Percentiles rank a stretch among this genome's conserved stretches.
Conservation (phyloP, 805 yeast genomes). For the Ogataea paradorogensis region DNA sequence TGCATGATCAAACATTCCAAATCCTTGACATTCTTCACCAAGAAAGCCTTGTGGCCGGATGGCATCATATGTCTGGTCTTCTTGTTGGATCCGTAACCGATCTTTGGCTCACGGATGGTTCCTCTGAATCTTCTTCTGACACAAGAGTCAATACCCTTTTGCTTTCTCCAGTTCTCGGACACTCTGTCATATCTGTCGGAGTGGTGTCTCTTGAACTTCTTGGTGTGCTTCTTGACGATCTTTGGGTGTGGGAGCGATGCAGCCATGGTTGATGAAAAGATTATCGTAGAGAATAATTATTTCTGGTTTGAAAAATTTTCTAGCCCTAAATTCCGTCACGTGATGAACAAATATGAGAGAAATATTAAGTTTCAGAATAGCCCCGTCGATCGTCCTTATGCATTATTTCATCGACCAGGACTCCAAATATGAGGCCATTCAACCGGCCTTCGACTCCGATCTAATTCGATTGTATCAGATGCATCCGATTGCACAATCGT, state of each 20-base stretch:
- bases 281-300: conserved; percentile 9
- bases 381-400: conserved; percentile 11
- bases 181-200: conserved; percentile 99
- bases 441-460: conserved; percentile 73
- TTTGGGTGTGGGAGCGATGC: conserved; percentile 97
- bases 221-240: conserved; percentile 99
- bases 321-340: conserved; percentile 12
- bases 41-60: conserved; percentile 97
- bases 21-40: conserved; percentile 89
- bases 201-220: conserved; percentile 99
- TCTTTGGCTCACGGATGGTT: conserved; percentile 97
- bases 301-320: conserved; percentile 9
- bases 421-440: conserved; percentile 39
- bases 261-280: conserved; percentile 63
- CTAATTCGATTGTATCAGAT: conserved; percentile 68
- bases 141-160: conserved; percentile 99
- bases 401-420: conserved; percentile 31
- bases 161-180: conserved; percentile 99
- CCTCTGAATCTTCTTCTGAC: conserved; percentile 99
- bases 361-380: background rate
- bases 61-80: conserved; percentile 94
- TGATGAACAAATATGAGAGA: background rate
- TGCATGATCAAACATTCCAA: conserved; percentile 94
- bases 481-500: conserved; percentile 64
- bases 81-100: conserved; percentile 99